Conservation (phyloP, 257 asterid species). For the Mitragyna speciosa region DNA sequence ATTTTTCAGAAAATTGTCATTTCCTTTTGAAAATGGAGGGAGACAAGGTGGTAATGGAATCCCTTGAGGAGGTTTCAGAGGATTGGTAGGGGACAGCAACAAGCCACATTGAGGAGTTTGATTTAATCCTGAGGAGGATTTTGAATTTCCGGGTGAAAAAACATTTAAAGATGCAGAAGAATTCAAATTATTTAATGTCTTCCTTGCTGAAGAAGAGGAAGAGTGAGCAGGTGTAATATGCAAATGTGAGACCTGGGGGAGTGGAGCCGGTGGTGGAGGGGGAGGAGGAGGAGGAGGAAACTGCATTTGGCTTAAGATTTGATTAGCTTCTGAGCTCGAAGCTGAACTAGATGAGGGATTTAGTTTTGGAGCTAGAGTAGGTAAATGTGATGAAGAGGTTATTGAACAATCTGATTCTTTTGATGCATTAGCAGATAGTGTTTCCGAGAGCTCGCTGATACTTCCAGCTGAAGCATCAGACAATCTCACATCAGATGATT, state of each 20-base stretch:
- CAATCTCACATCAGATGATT: slow-evolving; percentile 49
- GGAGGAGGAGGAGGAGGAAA: slow-evolving; percentile 16
- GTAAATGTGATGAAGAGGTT: slow-evolving; percentile 9
- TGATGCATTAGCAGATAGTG: slow-evolving; percentile 24
- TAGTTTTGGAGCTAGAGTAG: neutral
- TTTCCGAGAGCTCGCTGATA: slow-evolving; percentile 40
- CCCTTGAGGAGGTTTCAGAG: slow-evolving; percentile 25
- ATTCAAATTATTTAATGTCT: slow-evolving; percentile 18
- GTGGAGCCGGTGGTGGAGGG: slow-evolving; percentile 23
- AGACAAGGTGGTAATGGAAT: slow-evolving; percentile 63
- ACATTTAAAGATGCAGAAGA: slow-evolving; percentile 28
- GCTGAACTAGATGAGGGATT: neutral
- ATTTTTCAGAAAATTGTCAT: slow-evolving; percentile 24
- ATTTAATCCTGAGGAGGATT: slow-evolving; percentile 25
- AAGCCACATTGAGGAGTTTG: slow-evolving; percentile 13
- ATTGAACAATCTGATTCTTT: slow-evolving; percentile 17
- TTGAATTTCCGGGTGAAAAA: slow-evolving; percentile 25
- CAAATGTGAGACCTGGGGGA: slow-evolving; percentile 21
- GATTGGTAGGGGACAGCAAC: slow-evolving; percentile 21
- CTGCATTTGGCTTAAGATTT: neutral
- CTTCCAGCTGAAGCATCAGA: slow-evolving; percentile 64
- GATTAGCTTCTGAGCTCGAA: slow-evolving; percentile 1
- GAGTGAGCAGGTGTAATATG: slow-evolving; percentile 12
- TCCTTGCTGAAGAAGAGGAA: slow-evolving; percentile 16
- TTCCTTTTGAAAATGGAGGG: slow-evolving; percentile 46